These are phyloP conservation scores for Amylostereum chailletii DNA, from an alignment of 1,284 basidiomycete genomes.

Conservation along the genomic window DNA sequence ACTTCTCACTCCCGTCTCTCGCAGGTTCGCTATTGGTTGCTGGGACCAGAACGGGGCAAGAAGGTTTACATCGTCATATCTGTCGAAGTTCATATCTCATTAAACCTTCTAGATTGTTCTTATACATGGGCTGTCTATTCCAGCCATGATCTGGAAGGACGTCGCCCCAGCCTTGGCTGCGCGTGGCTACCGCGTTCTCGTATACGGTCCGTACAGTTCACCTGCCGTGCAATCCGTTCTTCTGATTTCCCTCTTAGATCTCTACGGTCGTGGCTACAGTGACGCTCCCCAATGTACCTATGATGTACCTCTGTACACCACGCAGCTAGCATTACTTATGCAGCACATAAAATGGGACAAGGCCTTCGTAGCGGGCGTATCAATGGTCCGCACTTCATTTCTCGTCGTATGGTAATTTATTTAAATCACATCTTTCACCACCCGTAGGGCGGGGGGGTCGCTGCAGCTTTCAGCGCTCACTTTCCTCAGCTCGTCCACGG, in stretches of 20 bases:
- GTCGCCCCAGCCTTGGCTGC: slow-evolving; percentile 54
- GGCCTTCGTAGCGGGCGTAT: slow-evolving; percentile 56
- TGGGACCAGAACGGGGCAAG: slow-evolving; percentile 60
- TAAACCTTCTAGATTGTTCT: slow-evolving; percentile 47
- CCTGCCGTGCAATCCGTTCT: slow-evolving; percentile 1
- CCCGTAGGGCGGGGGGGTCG: slow-evolving; percentile 61
- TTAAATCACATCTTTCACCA: neutral
- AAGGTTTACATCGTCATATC: slow-evolving; percentile 33
- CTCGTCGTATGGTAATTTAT: neutral
- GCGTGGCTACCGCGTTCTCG: slow-evolving; percentile 61
- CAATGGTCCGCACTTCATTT: slow-evolving; percentile 45
- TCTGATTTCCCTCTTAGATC: slow-evolving; percentile 33
- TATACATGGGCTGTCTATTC: slow-evolving; percentile 73
- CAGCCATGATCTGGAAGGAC: slow-evolving; percentile 66
- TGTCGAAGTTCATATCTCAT: slow-evolving; percentile 1
- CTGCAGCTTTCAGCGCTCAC: slow-evolving; percentile 56
- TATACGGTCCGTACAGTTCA: slow-evolving; percentile 45
- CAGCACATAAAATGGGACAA: slow-evolving; percentile 66
- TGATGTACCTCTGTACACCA: slow-evolving; percentile 53
- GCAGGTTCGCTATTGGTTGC: slow-evolving; percentile 65
- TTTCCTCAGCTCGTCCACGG: slow-evolving; percentile 63
- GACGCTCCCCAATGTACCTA: slow-evolving; percentile 65
- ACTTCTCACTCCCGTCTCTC: slow-evolving; percentile 9
- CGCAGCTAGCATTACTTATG: slow-evolving; percentile 72
- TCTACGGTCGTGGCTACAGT: slow-evolving; percentile 75